A percentile compares a stretch with the other conserved stretches of the same genome.
phyloP scores from a whole-genome alignment of 2,329 filamentous ascomycete genomes.

The Colletotrichum ledebouriae region DNA sequence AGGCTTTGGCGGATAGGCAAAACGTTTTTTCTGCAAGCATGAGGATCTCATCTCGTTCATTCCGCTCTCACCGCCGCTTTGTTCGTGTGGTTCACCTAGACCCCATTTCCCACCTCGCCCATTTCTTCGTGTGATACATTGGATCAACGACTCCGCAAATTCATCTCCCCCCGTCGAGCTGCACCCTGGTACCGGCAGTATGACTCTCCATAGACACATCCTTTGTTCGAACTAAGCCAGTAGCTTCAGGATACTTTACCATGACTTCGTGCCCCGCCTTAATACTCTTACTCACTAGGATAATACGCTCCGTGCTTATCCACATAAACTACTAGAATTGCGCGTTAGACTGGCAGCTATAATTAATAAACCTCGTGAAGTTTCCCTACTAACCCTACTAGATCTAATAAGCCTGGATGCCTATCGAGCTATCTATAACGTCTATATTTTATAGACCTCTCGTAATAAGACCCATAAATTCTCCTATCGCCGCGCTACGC shows the following conservation, averaged over 20 bases:
- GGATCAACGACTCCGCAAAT: too few relatives aligned
- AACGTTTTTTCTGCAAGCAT: too few relatives aligned
- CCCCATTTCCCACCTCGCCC: too few relatives aligned
- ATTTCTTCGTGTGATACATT: too few relatives aligned
- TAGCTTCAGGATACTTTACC: constrained; percentile 71
- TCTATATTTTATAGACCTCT: constrained; percentile 64
- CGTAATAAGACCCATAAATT: constrained; percentile 69
- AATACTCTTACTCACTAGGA: constrained; percentile 68
- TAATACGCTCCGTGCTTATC: constrained; percentile 66
- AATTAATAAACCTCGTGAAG: constrained; percentile 71
- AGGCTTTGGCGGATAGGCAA: too few relatives aligned
- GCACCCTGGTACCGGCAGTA: constrained; percentile 68
- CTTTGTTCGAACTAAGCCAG: constrained; percentile 68
- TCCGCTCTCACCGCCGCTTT: too few relatives aligned
- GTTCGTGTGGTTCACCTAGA: too few relatives aligned
- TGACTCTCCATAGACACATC: constrained; percentile 65
- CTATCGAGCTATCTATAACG: constrained; percentile 64
- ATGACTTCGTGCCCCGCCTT: constrained; percentile 67
- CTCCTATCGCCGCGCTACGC: constrained; percentile 64
- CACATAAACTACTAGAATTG: constrained; percentile 70
- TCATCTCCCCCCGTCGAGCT: too few relatives aligned
- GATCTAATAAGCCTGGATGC: constrained; percentile 63
- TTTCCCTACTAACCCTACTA: constrained; percentile 69
- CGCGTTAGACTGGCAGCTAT: constrained; percentile 69
- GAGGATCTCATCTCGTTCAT: too few relatives aligned